A percentile compares a stretch with the other conserved stretches of the same genome.
Conservation (phyloP, 768 basidiomycete genomes). For the Ramaria rubella region DNA sequence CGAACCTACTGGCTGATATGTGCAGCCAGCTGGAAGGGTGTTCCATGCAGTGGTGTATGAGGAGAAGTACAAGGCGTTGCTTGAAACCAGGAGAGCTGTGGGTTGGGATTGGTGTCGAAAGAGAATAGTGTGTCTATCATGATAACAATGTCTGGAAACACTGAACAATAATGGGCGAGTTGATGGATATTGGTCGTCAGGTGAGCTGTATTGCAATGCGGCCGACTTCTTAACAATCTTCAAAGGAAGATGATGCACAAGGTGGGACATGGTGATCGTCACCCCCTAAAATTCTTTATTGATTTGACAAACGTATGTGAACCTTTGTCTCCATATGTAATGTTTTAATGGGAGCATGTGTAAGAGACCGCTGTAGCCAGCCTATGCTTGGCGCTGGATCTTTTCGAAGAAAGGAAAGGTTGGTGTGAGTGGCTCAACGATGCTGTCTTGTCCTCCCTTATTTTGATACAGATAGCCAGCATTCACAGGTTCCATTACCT, state of each 20-base stretch:
- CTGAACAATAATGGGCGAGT: constrained; percentile 42
- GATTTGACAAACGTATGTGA: constrained; percentile 21
- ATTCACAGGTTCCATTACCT: constrained; percentile 66
- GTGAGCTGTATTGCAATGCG: constrained; percentile 63
- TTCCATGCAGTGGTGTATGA: constrained; percentile 18
- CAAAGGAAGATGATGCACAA: constrained; percentile 58
- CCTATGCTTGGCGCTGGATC: constrained; percentile 57
- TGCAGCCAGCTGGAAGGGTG: constrained; percentile 15
- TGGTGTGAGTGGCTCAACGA: constrained; percentile 15
- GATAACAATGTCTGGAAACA: not conserved
- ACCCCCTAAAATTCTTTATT: constrained; percentile 58
- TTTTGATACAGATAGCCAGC: constrained; percentile 55
- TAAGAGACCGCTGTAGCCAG: constrained; percentile 61
- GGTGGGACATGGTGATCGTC: constrained; percentile 34
- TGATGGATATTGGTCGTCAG: constrained; percentile 65
- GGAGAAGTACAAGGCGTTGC: not conserved
- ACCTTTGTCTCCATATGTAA: not conserved
- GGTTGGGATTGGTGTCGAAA: constrained; percentile 50
- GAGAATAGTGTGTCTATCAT: constrained; percentile 50
- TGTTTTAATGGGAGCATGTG: constrained; percentile 28
- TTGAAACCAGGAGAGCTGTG: constrained; percentile 41
- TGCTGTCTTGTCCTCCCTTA: not conserved
- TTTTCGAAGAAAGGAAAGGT: constrained; percentile 70
- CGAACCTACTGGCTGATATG: constrained; percentile 50
- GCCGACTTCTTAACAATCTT: constrained; percentile 61